phyloP scores from a whole-genome alignment of 768 basidiomycete genomes.

The Pulveroboletus sp. region DNA sequence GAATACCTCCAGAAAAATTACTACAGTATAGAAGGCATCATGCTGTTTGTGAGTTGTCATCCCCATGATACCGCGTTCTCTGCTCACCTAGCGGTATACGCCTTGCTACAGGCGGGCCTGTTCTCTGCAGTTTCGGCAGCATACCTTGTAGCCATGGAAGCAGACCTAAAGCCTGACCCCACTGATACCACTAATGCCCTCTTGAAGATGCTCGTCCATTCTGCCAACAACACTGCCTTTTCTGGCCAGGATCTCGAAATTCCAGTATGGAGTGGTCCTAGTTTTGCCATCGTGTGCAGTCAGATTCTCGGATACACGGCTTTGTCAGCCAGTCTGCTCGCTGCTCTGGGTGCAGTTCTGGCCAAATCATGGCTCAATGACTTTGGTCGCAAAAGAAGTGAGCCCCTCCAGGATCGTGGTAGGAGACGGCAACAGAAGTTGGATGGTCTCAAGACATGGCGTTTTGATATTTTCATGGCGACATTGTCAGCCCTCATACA shows the following conservation, averaged over 20 bases:
- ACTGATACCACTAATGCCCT: constrained; percentile 25
- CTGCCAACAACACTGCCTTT: constrained; percentile 12
- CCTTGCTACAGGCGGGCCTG: constrained; percentile 34
- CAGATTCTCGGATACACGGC: constrained; percentile 22
- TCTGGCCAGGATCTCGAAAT: neutral
- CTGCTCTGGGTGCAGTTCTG: constrained; percentile 21
- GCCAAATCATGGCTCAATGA: constrained; percentile 15
- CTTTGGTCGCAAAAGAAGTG: constrained; percentile 8
- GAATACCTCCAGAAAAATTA: neutral
- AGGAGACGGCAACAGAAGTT: constrained; percentile 14
- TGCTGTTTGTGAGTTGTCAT: neutral
- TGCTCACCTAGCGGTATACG: neutral
- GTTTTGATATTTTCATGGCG: constrained; percentile 13
- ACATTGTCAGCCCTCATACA: constrained; percentile 16
- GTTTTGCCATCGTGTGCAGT: constrained; percentile 9
- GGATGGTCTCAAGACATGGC: constrained; percentile 17
- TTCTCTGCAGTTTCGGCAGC: constrained; percentile 39
- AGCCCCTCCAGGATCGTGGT: constrained; percentile 14
- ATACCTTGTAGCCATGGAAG: constrained; percentile 37
- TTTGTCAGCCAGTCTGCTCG: constrained; percentile 18
- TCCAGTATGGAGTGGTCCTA: constrained; percentile 19
- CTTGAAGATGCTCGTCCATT: constrained; percentile 19
- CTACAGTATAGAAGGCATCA: neutral
- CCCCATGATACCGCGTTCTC: neutral
- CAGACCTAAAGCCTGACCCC: constrained; percentile 31